Percentiles rank a stretch among this genome's conserved stretches.
phyloP scores from a whole-genome alignment of 129 eudicot genomes.

The Centella asiatica region DNA sequence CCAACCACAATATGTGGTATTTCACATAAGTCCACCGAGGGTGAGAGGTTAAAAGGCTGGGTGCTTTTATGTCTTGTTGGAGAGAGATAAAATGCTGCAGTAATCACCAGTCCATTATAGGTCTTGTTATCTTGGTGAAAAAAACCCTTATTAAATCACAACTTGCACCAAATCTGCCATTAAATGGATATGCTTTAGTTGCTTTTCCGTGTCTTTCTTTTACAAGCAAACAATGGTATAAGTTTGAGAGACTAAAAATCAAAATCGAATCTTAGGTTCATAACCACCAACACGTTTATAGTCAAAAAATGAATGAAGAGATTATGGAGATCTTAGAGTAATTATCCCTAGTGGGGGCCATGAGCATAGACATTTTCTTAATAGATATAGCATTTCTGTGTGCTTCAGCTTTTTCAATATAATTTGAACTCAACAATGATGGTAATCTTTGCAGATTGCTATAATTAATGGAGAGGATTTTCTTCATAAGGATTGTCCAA shows the following conservation, averaged over 20 bases:
- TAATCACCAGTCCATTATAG: constrained; percentile 18
- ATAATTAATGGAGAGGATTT: constrained; percentile 20
- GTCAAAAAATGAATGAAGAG: constrained; percentile 22
- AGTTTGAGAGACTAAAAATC: neutral
- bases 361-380: constrained; percentile 15
- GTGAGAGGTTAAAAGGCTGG: constrained; percentile 10
- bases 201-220: constrained; percentile 12
- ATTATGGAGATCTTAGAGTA: constrained; percentile 23
- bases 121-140: constrained; percentile 12
- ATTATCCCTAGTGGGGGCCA: constrained; percentile 18
- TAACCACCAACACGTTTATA: constrained; percentile 15
- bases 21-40: constrained; percentile 11
- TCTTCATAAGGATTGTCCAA: constrained; percentile 15
- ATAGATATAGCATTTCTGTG: constrained; percentile 21
- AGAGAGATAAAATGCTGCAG: constrained; percentile 19
- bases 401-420: constrained; percentile 11
- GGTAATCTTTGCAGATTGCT: constrained; percentile 12
- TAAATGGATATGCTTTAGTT: constrained; percentile 1
- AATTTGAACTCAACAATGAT: constrained; percentile 19
- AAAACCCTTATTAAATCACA: constrained; percentile 17
- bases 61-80: constrained; percentile 12
- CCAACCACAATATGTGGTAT: neutral
- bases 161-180: constrained; percentile 17
- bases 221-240: constrained; percentile 10
- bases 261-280: neutral